phyloP scores from a whole-genome alignment of 139 green algal genomes.

The Volvox africanus region DNA sequence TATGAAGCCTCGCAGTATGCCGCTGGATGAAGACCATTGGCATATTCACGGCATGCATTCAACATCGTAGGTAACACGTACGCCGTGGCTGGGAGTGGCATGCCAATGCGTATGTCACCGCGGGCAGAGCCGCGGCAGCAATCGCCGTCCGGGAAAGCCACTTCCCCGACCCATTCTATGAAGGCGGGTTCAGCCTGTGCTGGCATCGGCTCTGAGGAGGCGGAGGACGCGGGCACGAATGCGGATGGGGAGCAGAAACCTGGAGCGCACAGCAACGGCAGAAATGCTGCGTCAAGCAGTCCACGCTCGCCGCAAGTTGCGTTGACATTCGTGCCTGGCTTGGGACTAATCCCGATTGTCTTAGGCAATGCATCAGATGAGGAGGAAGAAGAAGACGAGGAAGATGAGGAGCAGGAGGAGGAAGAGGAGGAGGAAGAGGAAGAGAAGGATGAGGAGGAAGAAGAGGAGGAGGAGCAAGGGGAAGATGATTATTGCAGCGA shows the following conservation, averaged over 20 bases:
- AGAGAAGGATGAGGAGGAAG: not conserved
- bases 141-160: not conserved
- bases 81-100: conserved; percentile 27
- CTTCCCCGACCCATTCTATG: not conserved
- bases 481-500: no score
- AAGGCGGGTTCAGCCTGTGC: not conserved
- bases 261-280: not conserved
- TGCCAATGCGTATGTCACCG: not conserved
- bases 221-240: not conserved
- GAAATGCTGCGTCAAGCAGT: not conserved
- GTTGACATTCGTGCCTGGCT: conserved; percentile 36
- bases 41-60: not conserved
- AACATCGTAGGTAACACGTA: conserved; percentile 22
- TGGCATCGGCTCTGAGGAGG: not conserved
- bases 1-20: no score
- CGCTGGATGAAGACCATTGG: no score
- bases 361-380: not conserved
- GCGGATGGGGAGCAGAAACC: not conserved
- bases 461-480: not conserved
- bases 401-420: not conserved
- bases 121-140: not conserved
- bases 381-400: not conserved
- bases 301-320: not conserved
- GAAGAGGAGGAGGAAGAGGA: not conserved
- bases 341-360: conserved; percentile 24